Evolutionary conservation across 1,139 yeast species (phyloP).

Genomic region (Saccharomyces hybrid): DNA sequence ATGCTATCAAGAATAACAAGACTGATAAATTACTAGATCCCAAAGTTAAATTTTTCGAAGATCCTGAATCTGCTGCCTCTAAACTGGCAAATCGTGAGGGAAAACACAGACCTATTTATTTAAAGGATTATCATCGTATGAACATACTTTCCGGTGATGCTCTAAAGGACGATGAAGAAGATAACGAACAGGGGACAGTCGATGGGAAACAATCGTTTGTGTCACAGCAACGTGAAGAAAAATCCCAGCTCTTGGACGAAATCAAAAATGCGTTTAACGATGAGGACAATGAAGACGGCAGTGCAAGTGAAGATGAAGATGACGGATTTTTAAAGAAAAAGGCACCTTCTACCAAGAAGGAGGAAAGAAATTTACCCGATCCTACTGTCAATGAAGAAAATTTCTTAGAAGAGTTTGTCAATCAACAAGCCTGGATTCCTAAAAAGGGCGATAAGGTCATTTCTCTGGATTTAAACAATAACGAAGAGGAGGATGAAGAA

Average conservation of each 20-base stretch:
- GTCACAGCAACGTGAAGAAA: slow-evolving; percentile 66
- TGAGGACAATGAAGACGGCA: slow-evolving; percentile 38
- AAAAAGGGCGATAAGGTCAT: slow-evolving; percentile 45
- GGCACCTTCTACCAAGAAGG: slow-evolving; percentile 11
- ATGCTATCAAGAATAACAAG: slow-evolving; percentile 63
- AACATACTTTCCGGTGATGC: slow-evolving; percentile 59
- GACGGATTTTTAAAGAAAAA: slow-evolving; percentile 26
- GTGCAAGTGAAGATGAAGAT: slow-evolving; percentile 36
- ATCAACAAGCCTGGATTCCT: slow-evolving; percentile 86
- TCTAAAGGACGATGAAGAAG: slow-evolving; percentile 45
- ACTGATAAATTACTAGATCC: slow-evolving; percentile 53
- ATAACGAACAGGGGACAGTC: slow-evolving; percentile 38
- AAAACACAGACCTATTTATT: slow-evolving; percentile 69
- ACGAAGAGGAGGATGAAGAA: slow-evolving; percentile 55
- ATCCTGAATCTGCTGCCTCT: slow-evolving; percentile 40
- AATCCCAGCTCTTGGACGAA: slow-evolving; percentile 61
- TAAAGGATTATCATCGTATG: slow-evolving; percentile 89
- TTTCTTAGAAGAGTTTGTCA: slow-evolving; percentile 66
- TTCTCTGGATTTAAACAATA: slow-evolving; percentile 43
- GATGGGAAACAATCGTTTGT: slow-evolving; percentile 64
- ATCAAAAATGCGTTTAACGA: slow-evolving; percentile 59
- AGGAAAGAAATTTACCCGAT: slow-evolving; percentile 46
- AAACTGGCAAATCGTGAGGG: slow-evolving; percentile 24
- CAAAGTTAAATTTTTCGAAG: slow-evolving; percentile 61
- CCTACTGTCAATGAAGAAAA: slow-evolving; percentile 57